A percentile compares a stretch with the other conserved stretches of the same genome.
Conservation (phyloP, 202 grass and related monocot genomes). For the Saccharum hybrid region DNA sequence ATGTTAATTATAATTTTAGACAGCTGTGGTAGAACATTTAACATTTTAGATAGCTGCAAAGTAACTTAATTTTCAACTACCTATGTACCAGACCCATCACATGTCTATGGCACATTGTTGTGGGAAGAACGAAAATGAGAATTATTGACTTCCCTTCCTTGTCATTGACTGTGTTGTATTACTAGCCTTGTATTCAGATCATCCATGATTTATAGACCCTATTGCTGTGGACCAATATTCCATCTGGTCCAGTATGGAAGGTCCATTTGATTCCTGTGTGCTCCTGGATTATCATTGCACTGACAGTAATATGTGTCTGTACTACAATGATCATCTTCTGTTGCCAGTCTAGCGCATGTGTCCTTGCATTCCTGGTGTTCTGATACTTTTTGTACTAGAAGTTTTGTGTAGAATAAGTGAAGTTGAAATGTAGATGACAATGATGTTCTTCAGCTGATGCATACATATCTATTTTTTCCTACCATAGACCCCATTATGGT, state of each 20-base stretch:
- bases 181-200: constrained; percentile 28
- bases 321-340: background rate
- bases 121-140: background rate
- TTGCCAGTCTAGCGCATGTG: constrained; percentile 17
- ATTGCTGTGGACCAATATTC: constrained; percentile 5
- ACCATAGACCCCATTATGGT: background rate
- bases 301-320: constrained; percentile 5
- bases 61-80: background rate
- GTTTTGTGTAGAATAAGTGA: constrained; percentile 12
- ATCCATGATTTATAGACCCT: constrained; percentile 36
- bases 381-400: constrained; percentile 11
- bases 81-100: constrained; percentile 14
- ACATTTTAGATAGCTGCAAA: background rate
- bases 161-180: background rate
- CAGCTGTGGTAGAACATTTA: background rate
- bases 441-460: constrained; percentile 21
- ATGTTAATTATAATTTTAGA: background rate
- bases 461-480: constrained; percentile 1
- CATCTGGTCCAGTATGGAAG: background rate
- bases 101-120: constrained; percentile 11
- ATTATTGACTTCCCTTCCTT: constrained; percentile 6
- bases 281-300: constrained; percentile 35
- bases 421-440: constrained; percentile 12
- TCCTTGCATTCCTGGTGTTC: constrained; percentile 7
- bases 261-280: constrained; percentile 6